phyloP scores from a whole-genome alignment of 176 grass and related monocot species.

The Dactylis glomerata region DNA sequence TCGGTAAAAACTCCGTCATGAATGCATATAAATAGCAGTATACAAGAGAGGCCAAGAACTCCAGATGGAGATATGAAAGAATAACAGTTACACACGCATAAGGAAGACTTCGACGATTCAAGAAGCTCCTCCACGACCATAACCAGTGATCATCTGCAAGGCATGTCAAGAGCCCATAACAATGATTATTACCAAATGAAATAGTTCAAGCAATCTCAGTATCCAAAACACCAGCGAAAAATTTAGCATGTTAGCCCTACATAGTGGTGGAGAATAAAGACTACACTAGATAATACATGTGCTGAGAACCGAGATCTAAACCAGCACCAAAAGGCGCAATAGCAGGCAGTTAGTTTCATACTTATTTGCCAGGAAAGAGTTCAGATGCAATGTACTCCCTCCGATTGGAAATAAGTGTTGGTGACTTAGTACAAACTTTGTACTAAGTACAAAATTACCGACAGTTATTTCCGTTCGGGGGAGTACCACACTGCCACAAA shows the following conservation, averaged over 20 bases:
- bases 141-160: slow-evolving; percentile 44
- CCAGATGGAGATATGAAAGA: slow-evolving; percentile 60
- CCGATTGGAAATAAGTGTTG: too few relatives aligned
- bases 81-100: slow-evolving; percentile 54
- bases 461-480: too few relatives aligned
- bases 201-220: background rate
- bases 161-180: background rate
- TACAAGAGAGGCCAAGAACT: slow-evolving; percentile 57
- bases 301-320: background rate
- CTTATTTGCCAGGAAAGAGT: background rate
- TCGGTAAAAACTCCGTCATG: slow-evolving; percentile 37
- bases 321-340: background rate
- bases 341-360: background rate
- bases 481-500: background rate
- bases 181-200: background rate
- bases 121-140: slow-evolving; percentile 42
- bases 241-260: background rate
- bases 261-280: background rate
- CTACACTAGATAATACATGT: background rate
- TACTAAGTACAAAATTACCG: too few relatives aligned
- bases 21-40: slow-evolving; percentile 46
- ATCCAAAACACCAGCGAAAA: background rate
- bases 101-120: slow-evolving; percentile 38
- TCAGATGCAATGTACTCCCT: background rate
- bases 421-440: too few relatives aligned